These are phyloP conservation scores for Suhomyces terraborum DNA, from an alignment of 1,139 yeast species.

Conservation along the genomic window DNA sequence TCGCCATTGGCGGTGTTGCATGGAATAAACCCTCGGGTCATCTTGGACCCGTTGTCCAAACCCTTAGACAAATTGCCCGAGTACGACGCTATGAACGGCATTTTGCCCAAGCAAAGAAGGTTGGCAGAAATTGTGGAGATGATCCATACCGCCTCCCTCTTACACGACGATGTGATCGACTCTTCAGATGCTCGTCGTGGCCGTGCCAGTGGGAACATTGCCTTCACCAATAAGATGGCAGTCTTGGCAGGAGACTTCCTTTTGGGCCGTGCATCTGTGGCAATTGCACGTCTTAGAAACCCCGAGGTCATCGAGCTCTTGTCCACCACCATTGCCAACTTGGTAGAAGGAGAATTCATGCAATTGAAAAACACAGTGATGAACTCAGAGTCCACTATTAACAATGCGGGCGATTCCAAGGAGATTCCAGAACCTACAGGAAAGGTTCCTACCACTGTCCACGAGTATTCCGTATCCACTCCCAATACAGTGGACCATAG, in stretches of 20 bases:
- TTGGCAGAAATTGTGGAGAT: conserved; percentile 96
- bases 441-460: conserved; percentile 58
- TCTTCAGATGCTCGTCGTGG: conserved; percentile 89
- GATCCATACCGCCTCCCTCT: conserved; percentile 96
- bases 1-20: conserved; percentile 83
- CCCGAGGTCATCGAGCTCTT: conserved; percentile 96
- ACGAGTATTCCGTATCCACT: conserved; percentile 56
- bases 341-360: conserved; percentile 98
- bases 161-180: conserved; percentile 97
- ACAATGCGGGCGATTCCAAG: conserved; percentile 54
- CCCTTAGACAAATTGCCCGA: conserved; percentile 75
- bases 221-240: conserved; percentile 96
- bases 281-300: conserved; percentile 87
- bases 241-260: conserved; percentile 95
- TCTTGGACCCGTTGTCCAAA: conserved; percentile 78
- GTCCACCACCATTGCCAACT: conserved; percentile 93
- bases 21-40: conserved; percentile 81
- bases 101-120: conserved; percentile 90
- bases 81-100: conserved; percentile 63
- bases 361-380: conserved; percentile 90
- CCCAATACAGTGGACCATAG: conserved; percentile 53
- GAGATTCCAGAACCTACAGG: conserved; percentile 63
- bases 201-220: conserved; percentile 86
- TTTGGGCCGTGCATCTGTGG: conserved; percentile 94
- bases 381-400: conserved; percentile 44